phyloP scores from a whole-genome alignment of 1,139 yeast genomes.

The Hansenula anomala region DNA sequence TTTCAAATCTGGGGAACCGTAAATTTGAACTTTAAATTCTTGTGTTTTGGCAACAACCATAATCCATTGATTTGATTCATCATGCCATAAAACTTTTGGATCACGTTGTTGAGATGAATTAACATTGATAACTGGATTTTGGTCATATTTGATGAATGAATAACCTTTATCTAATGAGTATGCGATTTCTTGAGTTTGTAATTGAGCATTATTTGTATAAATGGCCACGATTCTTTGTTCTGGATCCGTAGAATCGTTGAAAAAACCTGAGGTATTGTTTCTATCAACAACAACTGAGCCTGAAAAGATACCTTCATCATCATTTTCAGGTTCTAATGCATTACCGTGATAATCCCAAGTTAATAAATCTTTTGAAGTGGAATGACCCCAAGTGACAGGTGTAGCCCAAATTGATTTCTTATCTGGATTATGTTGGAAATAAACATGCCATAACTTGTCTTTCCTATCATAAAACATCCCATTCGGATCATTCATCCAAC shows the following conservation, averaged over 20 bases:
- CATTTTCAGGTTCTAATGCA: constrained; percentile 25
- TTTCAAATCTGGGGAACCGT: constrained; percentile 26
- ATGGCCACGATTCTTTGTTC: constrained; percentile 32
- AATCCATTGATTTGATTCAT: constrained; percentile 28
- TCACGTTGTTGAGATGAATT: constrained; percentile 32
- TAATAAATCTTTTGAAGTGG: constrained; percentile 28
- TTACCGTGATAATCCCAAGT: constrained; percentile 28
- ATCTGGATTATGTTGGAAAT: constrained; percentile 32
- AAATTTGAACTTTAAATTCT: constrained; percentile 28
- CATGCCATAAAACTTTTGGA: constrained; percentile 37
- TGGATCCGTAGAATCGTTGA: constrained; percentile 22
- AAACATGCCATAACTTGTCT: constrained; percentile 25
- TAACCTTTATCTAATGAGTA: constrained; percentile 33
- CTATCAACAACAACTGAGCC: constrained; percentile 32
- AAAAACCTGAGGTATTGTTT: constrained; percentile 33
- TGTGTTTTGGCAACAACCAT: constrained; percentile 32
- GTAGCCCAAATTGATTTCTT: constrained; percentile 24
- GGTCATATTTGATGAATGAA: constrained; percentile 25
- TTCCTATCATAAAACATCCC: constrained; percentile 23
- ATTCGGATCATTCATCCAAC: constrained; percentile 28
- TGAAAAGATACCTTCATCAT: constrained; percentile 28
- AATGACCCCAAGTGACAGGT: constrained; percentile 34
- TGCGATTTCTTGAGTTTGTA: constrained; percentile 29
- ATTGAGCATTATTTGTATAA: constrained; percentile 25
- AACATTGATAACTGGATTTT: constrained; percentile 30